Evolutionary conservation across 768 basidiomycete species (phyloP).

Genomic region (Suillus fuscotomentosus): DNA sequence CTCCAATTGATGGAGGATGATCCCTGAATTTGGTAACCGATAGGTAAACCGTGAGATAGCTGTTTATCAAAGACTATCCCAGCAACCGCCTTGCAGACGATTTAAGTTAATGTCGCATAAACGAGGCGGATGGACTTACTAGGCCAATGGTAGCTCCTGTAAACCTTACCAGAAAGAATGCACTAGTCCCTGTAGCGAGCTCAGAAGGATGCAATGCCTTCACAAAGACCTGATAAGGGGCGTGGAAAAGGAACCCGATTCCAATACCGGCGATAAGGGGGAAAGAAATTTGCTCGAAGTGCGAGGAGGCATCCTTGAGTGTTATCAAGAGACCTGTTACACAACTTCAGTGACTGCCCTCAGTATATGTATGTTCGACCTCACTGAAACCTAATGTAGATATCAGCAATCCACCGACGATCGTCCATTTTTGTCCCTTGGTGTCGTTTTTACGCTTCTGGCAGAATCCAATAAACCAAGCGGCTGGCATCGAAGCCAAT

Average conservation of each 20-base stretch:
- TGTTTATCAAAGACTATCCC: constrained; percentile 70
- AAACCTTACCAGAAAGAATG: constrained; percentile 85
- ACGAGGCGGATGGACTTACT: constrained; percentile 40
- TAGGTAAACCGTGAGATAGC: constrained; percentile 48
- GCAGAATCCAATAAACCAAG: constrained; percentile 77
- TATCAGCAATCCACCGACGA: constrained; percentile 60
- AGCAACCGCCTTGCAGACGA: constrained; percentile 57
- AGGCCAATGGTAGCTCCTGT: constrained; percentile 83
- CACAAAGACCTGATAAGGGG: constrained; percentile 80
- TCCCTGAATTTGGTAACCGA: constrained; percentile 39
- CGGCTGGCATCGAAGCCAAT: constrained; percentile 79
- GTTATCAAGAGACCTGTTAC: constrained; percentile 62
- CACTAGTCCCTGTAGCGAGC: constrained; percentile 77
- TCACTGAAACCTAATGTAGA: constrained; percentile 75
- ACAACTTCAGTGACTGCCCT: constrained; percentile 13
- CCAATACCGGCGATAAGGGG: constrained; percentile 76
- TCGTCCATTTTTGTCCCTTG: constrained; percentile 63
- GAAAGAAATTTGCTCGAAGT: constrained; percentile 48
- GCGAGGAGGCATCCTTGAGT: constrained; percentile 52
- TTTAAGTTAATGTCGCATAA: constrained; percentile 4
- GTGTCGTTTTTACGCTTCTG: constrained; percentile 57
- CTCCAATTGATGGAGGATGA: constrained; percentile 55
- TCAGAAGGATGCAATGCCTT: constrained; percentile 62
- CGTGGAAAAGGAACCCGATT: constrained; percentile 81
- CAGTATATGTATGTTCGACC: constrained; percentile 13